Base-by-base conservation (phyloP, 208 protist species). In the Crithidia thermophila region DNA sequence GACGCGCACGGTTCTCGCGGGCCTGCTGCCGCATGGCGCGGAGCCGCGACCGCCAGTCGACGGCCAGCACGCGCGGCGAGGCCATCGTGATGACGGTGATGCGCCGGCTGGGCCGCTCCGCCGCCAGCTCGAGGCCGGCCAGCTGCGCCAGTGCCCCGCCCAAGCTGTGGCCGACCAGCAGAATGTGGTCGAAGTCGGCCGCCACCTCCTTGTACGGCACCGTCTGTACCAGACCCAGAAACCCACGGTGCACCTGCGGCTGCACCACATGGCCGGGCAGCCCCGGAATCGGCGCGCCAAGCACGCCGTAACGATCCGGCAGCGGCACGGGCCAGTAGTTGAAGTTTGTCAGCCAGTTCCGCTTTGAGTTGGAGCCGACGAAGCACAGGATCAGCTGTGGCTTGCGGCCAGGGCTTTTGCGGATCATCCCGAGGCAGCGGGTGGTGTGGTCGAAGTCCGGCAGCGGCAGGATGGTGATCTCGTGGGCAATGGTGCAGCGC, bases 301-400 rank as follows among this genome's bases (percentile, higher is more conserved):
- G 51, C 6, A 83, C 66, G 43, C 75, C 79, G 74, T 81, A 90
- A 14, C 27, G 33, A 27, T 20, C 23, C 1, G 84, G 79, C 23
- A 81, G 69, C 62, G 73, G 68, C 37, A 53, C 67, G 27, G 70
- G 47, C 34, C 30, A 47, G 65, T 67, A 90, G 40, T 79, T 65
- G 33, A 90, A 74, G 67, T 90, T 90, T 7, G 70, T 85, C 57
- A 77, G 60, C 84, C 84, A 90, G 52, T 85, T 90, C 18, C 70
- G 72, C 55, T 56, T 42, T 36, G 76, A 81, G 64, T 83, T 90
- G 50, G 74, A 73, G 33, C 84, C 79, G 37, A 90, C 65, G 47
- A 86, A 90, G 39, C 71, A 79, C 25, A 90, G 65, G 37, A 90
- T 81, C n/a, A 90, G 75, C 60, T 90, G 84, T 56, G 79, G 77